Evolutionary conservation across 2,329 filamentous ascomycete species (phyloP).

Genomic region (Purpureocillium lavendulum): DNA sequence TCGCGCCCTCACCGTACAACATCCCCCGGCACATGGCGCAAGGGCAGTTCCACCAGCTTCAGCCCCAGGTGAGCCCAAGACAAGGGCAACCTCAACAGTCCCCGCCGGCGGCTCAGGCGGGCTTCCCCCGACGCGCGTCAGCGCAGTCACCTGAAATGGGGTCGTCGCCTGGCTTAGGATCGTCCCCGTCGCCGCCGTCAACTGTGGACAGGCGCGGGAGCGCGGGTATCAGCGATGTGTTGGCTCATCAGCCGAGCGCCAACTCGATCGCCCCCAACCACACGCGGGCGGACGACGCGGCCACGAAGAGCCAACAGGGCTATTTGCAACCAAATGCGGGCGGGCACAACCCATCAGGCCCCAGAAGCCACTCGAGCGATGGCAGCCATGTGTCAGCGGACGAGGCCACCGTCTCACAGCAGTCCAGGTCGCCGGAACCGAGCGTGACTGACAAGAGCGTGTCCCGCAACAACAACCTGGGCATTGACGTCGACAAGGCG

Average conservation of each 20-base stretch:
- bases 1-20: slow-evolving; percentile 19
- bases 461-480: neutral
- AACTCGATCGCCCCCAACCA: neutral
- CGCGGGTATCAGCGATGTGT: neutral
- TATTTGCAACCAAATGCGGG: neutral
- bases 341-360: neutral
- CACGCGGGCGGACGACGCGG: neutral
- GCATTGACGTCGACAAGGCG: slow-evolving; percentile 6
- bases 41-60: slow-evolving; percentile 5
- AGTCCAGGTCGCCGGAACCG: slow-evolving; percentile 1
- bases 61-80: slow-evolving; percentile 5
- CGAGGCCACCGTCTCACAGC: neutral
- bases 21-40: slow-evolving; percentile 8
- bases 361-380: neutral
- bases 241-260: slow-evolving; percentile 1
- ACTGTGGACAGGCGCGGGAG: neutral
- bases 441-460: neutral
- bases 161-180: slow-evolving; percentile 3
- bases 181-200: slow-evolving; percentile 1
- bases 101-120: slow-evolving; percentile 4
- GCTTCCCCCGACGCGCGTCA: neutral
- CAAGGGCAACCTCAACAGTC: slow-evolving; percentile 4
- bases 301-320: neutral
- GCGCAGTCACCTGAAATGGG: neutral
- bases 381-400: slow-evolving; percentile 1